phyloP scores from a whole-genome alignment of 768 basidiomycete species.

The Psilocybe tampanensis region DNA sequence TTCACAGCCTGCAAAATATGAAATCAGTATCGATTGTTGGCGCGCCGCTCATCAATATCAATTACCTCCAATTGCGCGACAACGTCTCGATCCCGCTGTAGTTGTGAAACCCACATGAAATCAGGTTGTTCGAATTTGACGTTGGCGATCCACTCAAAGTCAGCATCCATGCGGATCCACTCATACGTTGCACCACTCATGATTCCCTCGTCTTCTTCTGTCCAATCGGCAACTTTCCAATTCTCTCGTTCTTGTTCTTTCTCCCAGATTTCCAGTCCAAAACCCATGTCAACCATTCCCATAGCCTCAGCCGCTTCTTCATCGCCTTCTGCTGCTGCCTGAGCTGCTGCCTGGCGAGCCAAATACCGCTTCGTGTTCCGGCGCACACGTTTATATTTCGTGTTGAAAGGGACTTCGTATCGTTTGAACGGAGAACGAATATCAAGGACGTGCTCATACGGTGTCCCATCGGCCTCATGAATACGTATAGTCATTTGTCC shows the following conservation, averaged over 20 bases:
- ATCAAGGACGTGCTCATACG: conserved; percentile 97
- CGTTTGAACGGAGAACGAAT: conserved; percentile 86
- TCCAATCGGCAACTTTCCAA: conserved; percentile 99
- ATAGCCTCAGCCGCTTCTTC: conserved; percentile 91
- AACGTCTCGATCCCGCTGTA: conserved; percentile 95
- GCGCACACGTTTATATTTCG: conserved; percentile 96
- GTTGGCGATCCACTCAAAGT: conserved; percentile 98
- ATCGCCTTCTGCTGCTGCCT: conserved; percentile 91
- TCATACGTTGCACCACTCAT: conserved; percentile 98
- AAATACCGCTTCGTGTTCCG: conserved; percentile 96
- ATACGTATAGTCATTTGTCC: conserved; percentile 99
- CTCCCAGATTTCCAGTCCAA: conserved; percentile 95
- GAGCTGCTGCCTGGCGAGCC: conserved; percentile 89
- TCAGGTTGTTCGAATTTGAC: conserved; percentile 94
- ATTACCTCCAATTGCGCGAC: conserved; percentile 95
- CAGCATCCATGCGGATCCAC: conserved; percentile 99
- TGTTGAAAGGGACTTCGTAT: conserved; percentile 98
- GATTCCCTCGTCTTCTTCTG: conserved; percentile 89
- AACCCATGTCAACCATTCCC: conserved; percentile 92
- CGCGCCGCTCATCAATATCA: no score
- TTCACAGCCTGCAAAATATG: conserved; percentile 71
- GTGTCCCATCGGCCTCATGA: conserved; percentile 98
- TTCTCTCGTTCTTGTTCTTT: conserved; percentile 89
- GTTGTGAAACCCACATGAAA: conserved; percentile 98
- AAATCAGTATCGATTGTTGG: background rate